Conservation (phyloP, 2,329 filamentous ascomycete species). For the Monosporascus sp. region DNA sequence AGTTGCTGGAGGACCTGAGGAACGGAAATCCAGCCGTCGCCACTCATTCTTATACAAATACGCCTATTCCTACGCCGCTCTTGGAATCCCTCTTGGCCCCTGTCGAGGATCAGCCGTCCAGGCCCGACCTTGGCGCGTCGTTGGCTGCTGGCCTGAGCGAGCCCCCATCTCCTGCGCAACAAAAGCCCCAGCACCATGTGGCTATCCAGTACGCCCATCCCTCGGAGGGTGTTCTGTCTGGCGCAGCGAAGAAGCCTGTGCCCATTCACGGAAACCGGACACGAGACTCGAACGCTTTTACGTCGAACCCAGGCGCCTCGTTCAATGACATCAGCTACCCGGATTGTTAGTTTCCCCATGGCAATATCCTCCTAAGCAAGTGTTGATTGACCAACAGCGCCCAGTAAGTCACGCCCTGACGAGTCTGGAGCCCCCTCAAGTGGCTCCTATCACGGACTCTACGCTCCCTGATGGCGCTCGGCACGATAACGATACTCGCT, state of each 20-base stretch:
- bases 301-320: conserved; percentile 1
- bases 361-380: conserved; percentile 8
- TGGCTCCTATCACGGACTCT: conserved; percentile 6
- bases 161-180: neutral
- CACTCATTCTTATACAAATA: neutral
- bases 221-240: neutral
- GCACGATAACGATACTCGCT: conserved; percentile 34
- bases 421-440: conserved; percentile 10
- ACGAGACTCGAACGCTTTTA: neutral
- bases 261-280: neutral
- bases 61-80: neutral
- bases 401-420: conserved; percentile 51
- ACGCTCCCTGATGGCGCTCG: conserved; percentile 9
- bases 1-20: conserved; percentile 18
- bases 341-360: conserved; percentile 41
- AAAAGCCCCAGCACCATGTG: conserved; percentile 1
- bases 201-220: neutral
- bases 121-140: neutral
- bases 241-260: conserved; percentile 3
- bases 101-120: neutral
- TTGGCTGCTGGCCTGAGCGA: neutral
- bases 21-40: neutral
- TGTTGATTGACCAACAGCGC: conserved; percentile 60
- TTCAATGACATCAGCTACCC: conserved; percentile 38
- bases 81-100: neutral